These are phyloP conservation scores for Dichotomopilus funicola DNA, from an alignment of 2,329 filamentous ascomycete genomes.

Conservation along the genomic window DNA sequence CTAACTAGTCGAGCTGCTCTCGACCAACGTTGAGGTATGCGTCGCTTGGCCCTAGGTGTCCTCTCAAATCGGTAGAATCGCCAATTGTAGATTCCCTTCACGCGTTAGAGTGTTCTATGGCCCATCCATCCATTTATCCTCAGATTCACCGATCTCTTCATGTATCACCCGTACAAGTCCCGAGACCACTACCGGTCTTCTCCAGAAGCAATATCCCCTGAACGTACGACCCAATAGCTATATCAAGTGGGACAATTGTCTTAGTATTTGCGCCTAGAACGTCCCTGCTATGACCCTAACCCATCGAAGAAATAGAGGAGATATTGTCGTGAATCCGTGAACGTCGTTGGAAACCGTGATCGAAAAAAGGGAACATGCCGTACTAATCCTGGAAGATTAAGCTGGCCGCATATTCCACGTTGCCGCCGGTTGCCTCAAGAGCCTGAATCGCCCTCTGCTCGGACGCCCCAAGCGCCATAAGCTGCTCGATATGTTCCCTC, in stretches of 20 bases:
- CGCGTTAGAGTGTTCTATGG: neutral
- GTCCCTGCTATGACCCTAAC: neutral
- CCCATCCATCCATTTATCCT: constrained; percentile 1
- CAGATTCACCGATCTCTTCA: neutral
- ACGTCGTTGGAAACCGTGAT: neutral
- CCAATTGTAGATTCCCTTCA: neutral
- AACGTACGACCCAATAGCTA: neutral
- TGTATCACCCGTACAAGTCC: no score
- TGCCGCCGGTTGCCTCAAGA: constrained; percentile 73
- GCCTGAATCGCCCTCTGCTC: constrained; percentile 71
- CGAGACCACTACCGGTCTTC: no score
- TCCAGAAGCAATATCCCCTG: no score
- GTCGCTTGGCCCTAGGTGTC: constrained; percentile 1
- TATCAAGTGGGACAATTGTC: neutral
- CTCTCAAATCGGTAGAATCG: neutral
- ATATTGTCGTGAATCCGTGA: neutral
- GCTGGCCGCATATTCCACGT: constrained; percentile 82
- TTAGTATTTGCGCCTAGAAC: neutral
- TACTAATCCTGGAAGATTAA: constrained; percentile 56
- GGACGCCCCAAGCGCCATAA: constrained; percentile 72
- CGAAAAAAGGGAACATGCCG: neutral
- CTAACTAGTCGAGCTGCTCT: neutral
- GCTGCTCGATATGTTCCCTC: constrained; percentile 65
- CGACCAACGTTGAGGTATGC: constrained; percentile 5
- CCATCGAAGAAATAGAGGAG: neutral